Evolutionary conservation across 2,329 filamentous ascomycete species (phyloP), one percentile per base, ranked within the genome.

Genomic region (Colletotrichum incanum): DNA sequence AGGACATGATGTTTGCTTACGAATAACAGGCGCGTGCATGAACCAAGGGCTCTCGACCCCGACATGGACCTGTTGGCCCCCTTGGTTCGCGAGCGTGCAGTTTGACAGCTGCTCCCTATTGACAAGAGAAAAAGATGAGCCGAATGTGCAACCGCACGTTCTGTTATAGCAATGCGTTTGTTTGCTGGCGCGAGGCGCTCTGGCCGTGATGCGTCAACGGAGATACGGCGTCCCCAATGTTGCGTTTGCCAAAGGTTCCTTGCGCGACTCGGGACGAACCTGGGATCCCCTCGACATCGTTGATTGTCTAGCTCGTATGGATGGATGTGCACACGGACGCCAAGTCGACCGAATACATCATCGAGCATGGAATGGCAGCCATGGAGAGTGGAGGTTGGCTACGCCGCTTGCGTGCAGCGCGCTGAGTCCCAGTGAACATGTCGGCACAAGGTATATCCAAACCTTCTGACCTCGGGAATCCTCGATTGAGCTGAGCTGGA

Each of bases 261-360:
- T 63, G 65, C 39, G 14, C n/a, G 26, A 34, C 12, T 64, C 43
- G 43, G 52, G 31, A 43, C 11, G 59, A 60, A 60, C 45, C 69
- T 23, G 52, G 65, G 59, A 54, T 69, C n/a, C 52, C 69, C 69
- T 72, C 65, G 69, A 23, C 49, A 28, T 28, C 8, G 47, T 47
- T 39, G 14, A 18, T 37, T 41, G 59, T 47, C 45, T 37, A 60
- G 59, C 37, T 47, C 69, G 45, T 31, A 31, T 31, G 54, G 43
- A 31, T 31, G 54, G 43, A 28, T 47, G 69, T 59, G 34, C 50
- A 69, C 69, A 64, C 65, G 43, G 69, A 69, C 59, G 69, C 65
- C 58, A 68, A 68, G 50, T 52, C 43, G n/a, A 41, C n/a, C 58
- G 43, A 58, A 68, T 59, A 67, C 65, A 68, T 72, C 64, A 72